phyloP scores from a whole-genome alignment of 1,139 yeast genomes.

The Wickerhamiella pararugosa region DNA sequence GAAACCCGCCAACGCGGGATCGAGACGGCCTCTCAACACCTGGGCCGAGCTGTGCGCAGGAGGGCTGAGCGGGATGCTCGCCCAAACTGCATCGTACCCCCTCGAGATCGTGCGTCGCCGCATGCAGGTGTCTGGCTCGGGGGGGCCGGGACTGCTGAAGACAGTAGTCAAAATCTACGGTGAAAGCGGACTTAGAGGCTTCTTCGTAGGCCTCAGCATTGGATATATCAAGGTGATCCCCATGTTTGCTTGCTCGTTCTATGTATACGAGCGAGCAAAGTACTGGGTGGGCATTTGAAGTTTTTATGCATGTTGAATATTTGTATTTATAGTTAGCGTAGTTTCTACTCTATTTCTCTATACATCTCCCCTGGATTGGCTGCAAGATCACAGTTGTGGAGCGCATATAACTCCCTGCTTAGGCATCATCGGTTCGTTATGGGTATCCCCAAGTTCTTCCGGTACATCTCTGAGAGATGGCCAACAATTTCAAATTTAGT shows the following conservation, averaged over 20 bases:
- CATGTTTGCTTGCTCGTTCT: conserved; percentile 94
- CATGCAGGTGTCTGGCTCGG: conserved; percentile 67
- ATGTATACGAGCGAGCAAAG: conserved; percentile 82
- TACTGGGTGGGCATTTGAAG: conserved; percentile 41
- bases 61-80: conserved; percentile 83
- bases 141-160: conserved; percentile 25
- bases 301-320: background rate
- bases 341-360: too few relatives aligned
- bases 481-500: conserved; percentile 84
- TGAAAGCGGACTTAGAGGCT: conserved; percentile 66
- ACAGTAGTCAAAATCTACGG: conserved; percentile 37
- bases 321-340: background rate
- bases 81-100: conserved; percentile 96
- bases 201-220: conserved; percentile 83
- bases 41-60: conserved; percentile 95
- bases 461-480: conserved; percentile 98
- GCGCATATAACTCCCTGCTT: too few relatives aligned
- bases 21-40: conserved; percentile 42
- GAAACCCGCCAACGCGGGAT: conserved; percentile 4
- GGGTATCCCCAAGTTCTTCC: conserved; percentile 93
- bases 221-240: conserved; percentile 93
- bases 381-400: too few relatives aligned
- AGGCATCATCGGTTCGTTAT: conserved; percentile 5
- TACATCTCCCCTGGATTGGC: too few relatives aligned
- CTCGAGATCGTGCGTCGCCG: conserved; percentile 88